Evolutionary conservation across 305 asterid species (phyloP).

Genomic region (Solanum chacoense): DNA sequence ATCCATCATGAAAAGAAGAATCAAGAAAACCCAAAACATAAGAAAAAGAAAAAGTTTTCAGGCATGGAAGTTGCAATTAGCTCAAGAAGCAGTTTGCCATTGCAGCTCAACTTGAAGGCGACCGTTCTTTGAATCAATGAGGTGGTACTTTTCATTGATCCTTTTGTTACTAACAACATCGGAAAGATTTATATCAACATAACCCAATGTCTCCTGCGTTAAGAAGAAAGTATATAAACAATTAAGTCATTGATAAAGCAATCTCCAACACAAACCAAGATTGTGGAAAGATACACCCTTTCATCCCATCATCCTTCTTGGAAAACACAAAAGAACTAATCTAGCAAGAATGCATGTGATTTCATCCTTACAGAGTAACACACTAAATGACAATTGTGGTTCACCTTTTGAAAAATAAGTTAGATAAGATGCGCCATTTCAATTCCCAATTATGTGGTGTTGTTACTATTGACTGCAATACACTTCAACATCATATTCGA

Average conservation of each 20-base stretch:
- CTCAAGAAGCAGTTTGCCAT: constrained; percentile 25
- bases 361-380: neutral
- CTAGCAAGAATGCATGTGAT: neutral
- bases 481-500: neutral
- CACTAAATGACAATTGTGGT: neutral
- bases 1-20: neutral
- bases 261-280: neutral
- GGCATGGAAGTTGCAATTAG: neutral
- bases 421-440: neutral
- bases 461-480: neutral
- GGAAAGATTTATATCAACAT: constrained; percentile 26
- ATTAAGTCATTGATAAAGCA: neutral
- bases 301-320: neutral
- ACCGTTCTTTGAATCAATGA: constrained; percentile 37
- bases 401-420: neutral
- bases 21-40: neutral
- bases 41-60: neutral
- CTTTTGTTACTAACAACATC: constrained; percentile 35
- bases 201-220: constrained; percentile 30
- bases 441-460: neutral
- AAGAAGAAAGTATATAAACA: neutral
- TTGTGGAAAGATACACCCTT: neutral
- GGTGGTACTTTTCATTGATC: constrained; percentile 39
- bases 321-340: neutral
- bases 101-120: constrained; percentile 31